These are phyloP conservation scores for Penicillium mononematosum DNA, from an alignment of 495 filamentous ascomycete genomes.

Conservation along the genomic window DNA sequence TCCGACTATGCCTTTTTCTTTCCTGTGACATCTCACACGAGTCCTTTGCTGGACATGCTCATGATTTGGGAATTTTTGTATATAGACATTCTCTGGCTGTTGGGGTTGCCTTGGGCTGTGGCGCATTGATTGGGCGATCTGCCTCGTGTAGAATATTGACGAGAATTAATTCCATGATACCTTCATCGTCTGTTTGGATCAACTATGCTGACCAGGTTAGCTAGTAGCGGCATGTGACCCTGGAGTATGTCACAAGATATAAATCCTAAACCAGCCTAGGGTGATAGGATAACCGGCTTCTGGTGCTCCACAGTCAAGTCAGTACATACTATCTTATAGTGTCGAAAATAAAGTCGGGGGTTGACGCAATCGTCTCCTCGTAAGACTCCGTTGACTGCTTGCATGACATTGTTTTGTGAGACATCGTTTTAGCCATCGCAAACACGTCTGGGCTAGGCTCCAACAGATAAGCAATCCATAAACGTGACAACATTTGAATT, in stretches of 20 bases:
- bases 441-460: background rate
- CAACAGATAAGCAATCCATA: background rate
- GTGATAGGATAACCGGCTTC: background rate
- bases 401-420: background rate
- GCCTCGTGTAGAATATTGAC: constrained; percentile 39
- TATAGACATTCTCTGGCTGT: constrained; percentile 33
- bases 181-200: constrained; percentile 13
- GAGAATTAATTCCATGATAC: constrained; percentile 37
- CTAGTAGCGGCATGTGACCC: background rate
- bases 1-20: constrained; percentile 6
- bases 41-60: constrained; percentile 21
- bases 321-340: background rate
- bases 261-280: background rate
- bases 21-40: constrained; percentile 14
- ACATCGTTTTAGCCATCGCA: background rate
- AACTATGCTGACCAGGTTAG: background rate
- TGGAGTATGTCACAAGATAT: background rate
- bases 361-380: background rate
- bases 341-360: background rate
- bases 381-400: background rate
- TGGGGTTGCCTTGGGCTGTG: constrained; percentile 24
- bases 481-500: background rate
- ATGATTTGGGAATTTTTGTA: constrained; percentile 34
- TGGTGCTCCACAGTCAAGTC: background rate
- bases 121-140: constrained; percentile 31